These are phyloP conservation scores for Mycena alexandri DNA, from an alignment of 768 basidiomycete species.

Conservation along the genomic window DNA sequence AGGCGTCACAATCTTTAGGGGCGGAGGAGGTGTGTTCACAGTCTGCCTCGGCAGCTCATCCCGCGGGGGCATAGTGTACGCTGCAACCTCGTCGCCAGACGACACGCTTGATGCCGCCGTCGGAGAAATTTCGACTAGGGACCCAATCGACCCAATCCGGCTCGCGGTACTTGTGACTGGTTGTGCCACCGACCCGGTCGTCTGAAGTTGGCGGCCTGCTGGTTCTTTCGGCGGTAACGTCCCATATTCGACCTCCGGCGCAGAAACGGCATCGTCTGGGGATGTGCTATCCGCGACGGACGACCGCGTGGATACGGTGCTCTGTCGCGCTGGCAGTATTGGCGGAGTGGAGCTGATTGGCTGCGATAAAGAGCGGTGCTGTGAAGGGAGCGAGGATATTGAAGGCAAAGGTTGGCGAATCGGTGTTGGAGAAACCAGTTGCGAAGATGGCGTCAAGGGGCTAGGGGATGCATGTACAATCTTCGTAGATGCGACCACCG, in stretches of 20 bases:
- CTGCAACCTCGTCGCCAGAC: too few relatives aligned
- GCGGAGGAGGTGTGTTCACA: neutral
- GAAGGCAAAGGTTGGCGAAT: neutral
- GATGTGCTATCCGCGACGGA: too few relatives aligned
- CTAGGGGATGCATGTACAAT: neutral
- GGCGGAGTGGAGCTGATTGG: neutral
- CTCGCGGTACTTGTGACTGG: too few relatives aligned
- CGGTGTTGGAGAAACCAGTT: neutral
- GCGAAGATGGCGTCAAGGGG: neutral
- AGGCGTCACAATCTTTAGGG: neutral
- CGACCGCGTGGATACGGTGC: too few relatives aligned
- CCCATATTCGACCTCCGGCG: too few relatives aligned
- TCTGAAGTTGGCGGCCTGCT: too few relatives aligned
- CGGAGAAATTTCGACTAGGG: too few relatives aligned
- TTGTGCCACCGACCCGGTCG: too few relatives aligned
- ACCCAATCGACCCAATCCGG: too few relatives aligned
- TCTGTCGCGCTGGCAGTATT: neutral
- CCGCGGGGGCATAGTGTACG: slow-evolving; percentile 8
- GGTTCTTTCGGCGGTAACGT: too few relatives aligned
- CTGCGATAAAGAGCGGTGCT: neutral
- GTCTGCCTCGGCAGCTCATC: neutral
- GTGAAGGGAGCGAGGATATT: neutral
- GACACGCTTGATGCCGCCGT: too few relatives aligned
- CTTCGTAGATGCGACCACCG: neutral
- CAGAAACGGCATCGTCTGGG: too few relatives aligned